Evolutionary conservation across 768 basidiomycete genomes (phyloP), one percentile per base, ranked within the genome.

Genomic region (Tulasnella sp.): DNA sequence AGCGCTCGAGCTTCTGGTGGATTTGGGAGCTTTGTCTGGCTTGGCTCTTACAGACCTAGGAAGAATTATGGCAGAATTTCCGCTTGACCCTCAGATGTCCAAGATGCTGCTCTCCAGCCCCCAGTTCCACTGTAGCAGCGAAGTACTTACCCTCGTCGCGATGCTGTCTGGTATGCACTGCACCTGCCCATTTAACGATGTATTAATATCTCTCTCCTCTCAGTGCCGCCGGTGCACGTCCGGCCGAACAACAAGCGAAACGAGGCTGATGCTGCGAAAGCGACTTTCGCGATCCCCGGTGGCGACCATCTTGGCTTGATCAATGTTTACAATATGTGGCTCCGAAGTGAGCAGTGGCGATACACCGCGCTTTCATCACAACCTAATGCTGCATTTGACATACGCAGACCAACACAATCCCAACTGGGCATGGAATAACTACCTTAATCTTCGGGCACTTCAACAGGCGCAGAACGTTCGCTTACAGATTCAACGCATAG

Each of bases 221-320:
- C 58, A 42, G 86, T 87, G 6, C 86, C 86, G 20, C 86, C 86
- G 82, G 86, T 86, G 11, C 86, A 86, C 82, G 84, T 87, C 81
- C 84, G 86, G 22, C 86, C 86, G 4, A 84, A 48, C 24, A 48
- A 84, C 54, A 84, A 84, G 40, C 81, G 84, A 41, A 86, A 85
- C 81, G 86, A 87, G 78, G 87, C 86, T 41, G 86, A 87, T 77
- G 78, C 82, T 72, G 86, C 86, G 54, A 87, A 86, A 83, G 86
- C 86, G 18, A 84, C 85, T 81, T 86, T 87, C 80, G 83, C 84
- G 12, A 85, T 86, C 77, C 85, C 86, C 18, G 86, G 86, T 40
- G 87, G 87, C 12, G 87, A 87, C 80, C 87, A 87, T 81, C 83
- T 87, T 24, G 87, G 86, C n/a, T 78, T 87, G 60, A 82, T 87